Evolutionary conservation across 129 eudicot species (phyloP).

Genomic region (Flaveria trinervia): DNA sequence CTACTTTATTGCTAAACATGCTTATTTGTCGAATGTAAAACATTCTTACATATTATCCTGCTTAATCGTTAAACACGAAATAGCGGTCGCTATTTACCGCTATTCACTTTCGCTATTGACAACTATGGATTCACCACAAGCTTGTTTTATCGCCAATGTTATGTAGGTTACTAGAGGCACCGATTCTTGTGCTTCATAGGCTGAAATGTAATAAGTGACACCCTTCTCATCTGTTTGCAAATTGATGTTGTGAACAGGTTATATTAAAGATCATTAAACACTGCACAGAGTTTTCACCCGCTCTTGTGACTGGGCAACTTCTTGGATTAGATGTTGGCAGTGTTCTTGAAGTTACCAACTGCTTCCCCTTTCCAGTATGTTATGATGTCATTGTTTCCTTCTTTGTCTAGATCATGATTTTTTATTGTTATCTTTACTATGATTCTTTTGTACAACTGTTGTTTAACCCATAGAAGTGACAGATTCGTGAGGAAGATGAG

Average conservation of each 20-base stretch:
- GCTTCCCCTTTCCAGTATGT: constrained; percentile 95
- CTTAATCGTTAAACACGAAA: too few relatives aligned
- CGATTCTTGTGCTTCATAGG: background rate
- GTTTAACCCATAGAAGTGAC: constrained; percentile 11
- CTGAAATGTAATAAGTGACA: background rate
- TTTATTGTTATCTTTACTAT: background rate
- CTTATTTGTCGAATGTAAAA: too few relatives aligned
- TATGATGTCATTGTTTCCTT: background rate
- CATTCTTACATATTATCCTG: too few relatives aligned
- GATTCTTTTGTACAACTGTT: background rate
- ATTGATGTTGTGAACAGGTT: constrained; percentile 52
- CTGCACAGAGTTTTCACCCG: constrained; percentile 90
- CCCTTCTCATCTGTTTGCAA: background rate
- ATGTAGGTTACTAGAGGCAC: background rate
- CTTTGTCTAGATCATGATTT: background rate
- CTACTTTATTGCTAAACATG: too few relatives aligned
- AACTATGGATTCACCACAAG: too few relatives aligned
- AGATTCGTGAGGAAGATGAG: constrained; percentile 94
- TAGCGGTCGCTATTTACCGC: too few relatives aligned
- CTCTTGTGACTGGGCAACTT: constrained; percentile 92
- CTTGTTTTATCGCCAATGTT: background rate
- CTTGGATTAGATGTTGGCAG: constrained; percentile 98
- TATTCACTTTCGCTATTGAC: too few relatives aligned
- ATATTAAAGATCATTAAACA: constrained; percentile 91
- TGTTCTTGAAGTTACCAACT: constrained; percentile 98